phyloP scores from a whole-genome alignment of 352 stramenopile genomes.

The Paralagenidium karlingii region DNA sequence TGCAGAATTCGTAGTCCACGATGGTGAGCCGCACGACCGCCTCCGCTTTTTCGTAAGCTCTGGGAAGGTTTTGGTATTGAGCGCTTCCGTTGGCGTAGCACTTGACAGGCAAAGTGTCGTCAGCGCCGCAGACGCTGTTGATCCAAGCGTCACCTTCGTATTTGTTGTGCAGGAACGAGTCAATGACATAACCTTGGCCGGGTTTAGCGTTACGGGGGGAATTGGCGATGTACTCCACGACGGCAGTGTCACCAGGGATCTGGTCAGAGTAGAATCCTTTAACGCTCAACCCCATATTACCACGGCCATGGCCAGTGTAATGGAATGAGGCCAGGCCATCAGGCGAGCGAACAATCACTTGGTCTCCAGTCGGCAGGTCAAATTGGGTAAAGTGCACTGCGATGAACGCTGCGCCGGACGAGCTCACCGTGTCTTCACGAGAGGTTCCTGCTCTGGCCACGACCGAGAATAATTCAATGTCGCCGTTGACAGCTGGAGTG shows the following conservation, averaged over 20 bases:
- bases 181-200: constrained; percentile 11
- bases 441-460: too few relatives aligned
- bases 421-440: constrained; percentile 4
- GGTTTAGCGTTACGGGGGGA: neutral
- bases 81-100: constrained; percentile 15
- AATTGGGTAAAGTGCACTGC: constrained; percentile 26
- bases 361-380: constrained; percentile 13
- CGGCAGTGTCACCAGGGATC: constrained; percentile 9
- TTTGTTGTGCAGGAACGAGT: constrained; percentile 14
- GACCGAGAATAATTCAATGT: too few relatives aligned
- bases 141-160: constrained; percentile 2
- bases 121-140: constrained; percentile 12
- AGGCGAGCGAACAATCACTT: constrained; percentile 11
- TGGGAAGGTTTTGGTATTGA: constrained; percentile 14
- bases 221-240: constrained; percentile 13
- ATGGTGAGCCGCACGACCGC: constrained; percentile 21
- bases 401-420: constrained; percentile 23
- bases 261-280: constrained; percentile 21
- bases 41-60: constrained; percentile 13
- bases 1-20: constrained; percentile 19
- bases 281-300: constrained; percentile 7
- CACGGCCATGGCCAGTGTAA: constrained; percentile 15
- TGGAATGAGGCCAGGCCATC: constrained; percentile 8
- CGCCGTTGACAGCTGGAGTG: too few relatives aligned
- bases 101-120: constrained; percentile 15